phyloP scores from a whole-genome alignment of 208 protist genomes.

The Angomonas deanei region DNA sequence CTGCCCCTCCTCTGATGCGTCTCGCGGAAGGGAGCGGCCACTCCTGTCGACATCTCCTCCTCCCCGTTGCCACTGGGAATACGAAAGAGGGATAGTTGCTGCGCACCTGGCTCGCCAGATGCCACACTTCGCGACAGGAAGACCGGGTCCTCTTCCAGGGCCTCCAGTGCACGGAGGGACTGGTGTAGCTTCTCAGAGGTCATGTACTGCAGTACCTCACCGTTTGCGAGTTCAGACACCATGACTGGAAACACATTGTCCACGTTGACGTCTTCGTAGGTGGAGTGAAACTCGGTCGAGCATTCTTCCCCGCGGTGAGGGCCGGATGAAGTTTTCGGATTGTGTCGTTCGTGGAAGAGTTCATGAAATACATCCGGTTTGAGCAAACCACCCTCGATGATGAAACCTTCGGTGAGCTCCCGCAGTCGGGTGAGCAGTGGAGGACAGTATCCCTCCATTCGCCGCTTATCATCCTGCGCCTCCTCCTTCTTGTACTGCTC shows the following conservation, averaged over 20 bases:
- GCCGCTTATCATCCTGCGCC: constrained; percentile 11
- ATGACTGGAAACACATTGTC: constrained; percentile 33
- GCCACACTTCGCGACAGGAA: constrained; percentile 38
- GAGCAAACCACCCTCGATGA: constrained; percentile 55
- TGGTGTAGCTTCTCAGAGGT: constrained; percentile 31
- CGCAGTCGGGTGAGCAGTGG: constrained; percentile 48
- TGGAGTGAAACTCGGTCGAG: not conserved
- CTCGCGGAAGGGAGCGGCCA: not conserved
- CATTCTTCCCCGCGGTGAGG: not conserved
- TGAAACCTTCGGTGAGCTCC: constrained; percentile 63
- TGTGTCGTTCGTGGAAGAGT: not conserved
- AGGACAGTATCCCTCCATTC: constrained; percentile 33
- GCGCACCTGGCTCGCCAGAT: constrained; percentile 43
- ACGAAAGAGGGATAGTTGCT: constrained; percentile 51
- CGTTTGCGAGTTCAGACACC: constrained; percentile 54
- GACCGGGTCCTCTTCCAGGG: constrained; percentile 17
- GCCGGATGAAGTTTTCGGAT: not conserved
- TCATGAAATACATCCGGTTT: constrained; percentile 48
- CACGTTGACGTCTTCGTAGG: not conserved
- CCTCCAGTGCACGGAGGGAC: constrained; percentile 18
- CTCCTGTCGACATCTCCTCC: not conserved
- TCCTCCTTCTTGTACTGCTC: constrained; percentile 21
- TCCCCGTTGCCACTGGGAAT: constrained; percentile 3
- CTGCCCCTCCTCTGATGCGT: not conserved
- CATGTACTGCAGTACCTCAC: constrained; percentile 63